Evolutionary conservation across 495 filamentous ascomycete species (phyloP).

Genomic region (Bacidia rubella): DNA sequence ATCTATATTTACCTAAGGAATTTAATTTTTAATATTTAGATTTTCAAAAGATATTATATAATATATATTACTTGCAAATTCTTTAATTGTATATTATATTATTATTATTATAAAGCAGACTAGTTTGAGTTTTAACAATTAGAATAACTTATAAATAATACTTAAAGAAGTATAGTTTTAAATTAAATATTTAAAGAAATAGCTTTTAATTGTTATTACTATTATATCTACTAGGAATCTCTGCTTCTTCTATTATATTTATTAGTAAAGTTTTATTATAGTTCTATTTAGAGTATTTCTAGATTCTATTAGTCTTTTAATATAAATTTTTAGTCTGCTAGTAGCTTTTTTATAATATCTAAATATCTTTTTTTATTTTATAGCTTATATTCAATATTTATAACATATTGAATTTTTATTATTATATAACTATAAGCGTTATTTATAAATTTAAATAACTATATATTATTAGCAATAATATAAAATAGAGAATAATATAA

Average conservation of each 20-base stretch:
- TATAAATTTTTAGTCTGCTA: neutral
- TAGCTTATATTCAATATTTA: too few species aligned
- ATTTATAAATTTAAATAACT: too few species aligned
- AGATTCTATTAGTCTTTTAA: neutral
- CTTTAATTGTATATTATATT: slow-evolving; percentile 4
- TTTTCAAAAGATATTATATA: neutral
- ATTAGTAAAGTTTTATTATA: too few species aligned
- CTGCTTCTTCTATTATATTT: too few species aligned
- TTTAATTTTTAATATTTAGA: neutral
- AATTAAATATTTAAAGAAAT: neutral
- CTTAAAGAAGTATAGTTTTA: neutral
- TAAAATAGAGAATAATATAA: too few species aligned
- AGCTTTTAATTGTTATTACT: too few species aligned
- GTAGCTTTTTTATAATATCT: too few species aligned
- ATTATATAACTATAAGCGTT: too few species aligned
- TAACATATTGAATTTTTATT: too few species aligned
- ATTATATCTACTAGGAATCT: too few species aligned
- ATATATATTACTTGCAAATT: neutral
- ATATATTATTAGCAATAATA: too few species aligned
- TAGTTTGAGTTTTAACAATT: neutral
- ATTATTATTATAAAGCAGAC: neutral
- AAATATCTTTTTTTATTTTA: too few species aligned
- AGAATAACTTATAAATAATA: slow-evolving; percentile 2
- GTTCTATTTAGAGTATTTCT: neutral
- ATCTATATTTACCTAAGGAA: slow-evolving; percentile 1